Evolutionary conservation across 2,329 filamentous ascomycete species (phyloP), one percentile per base, ranked within the genome.

Genomic region (Aspergillus udagawae): DNA sequence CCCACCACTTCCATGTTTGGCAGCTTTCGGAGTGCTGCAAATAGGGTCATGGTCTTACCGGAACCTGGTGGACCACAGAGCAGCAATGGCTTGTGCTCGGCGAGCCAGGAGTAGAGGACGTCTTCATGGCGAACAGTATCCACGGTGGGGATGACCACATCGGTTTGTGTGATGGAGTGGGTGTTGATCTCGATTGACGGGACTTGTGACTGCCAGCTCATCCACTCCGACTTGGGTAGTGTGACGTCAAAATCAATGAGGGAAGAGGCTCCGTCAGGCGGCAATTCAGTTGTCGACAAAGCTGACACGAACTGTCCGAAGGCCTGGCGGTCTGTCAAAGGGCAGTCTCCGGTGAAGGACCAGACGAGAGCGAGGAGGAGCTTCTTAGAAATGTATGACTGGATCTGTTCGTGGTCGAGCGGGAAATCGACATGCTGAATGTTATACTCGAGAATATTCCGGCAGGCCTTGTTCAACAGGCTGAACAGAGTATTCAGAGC

Each of bases 21-120:
- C 57, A 99, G 81, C 76, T 99, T 99, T 63, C 94, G 88, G 54
- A 99, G 85, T 35, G 94, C 94, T 72, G 93, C 97, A 80, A 99
- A 99, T 12, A 99, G 81, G 10, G 94, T 99, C 94, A 99, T 99
- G 4, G 94, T 99, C 80, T 99, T 99, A 82, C 94, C 94, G 52
- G 94, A 99, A 79, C 94, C 94, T 57, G 94, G 94, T 71, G 94
- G 95, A 74, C 94, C 95, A 73, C 94, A 99, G 17, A 99, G 88
- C 53, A 99, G 81, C 20, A 99, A 82, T 12, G 95, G 94, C 79
- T 99, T 99, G 73, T 99, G 94, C 74, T 99, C 94, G 17, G 95
- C 94, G 48, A 99, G 85, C 94, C 94, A 99, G 3, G 95, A 99
- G 79, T 99, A 99, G 17, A 99, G 82, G n/a, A 99, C 91, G 75